Evolutionary conservation across 352 stramenopile genomes (phyloP).

Genomic region (Pythium rhizo-oryzae): DNA sequence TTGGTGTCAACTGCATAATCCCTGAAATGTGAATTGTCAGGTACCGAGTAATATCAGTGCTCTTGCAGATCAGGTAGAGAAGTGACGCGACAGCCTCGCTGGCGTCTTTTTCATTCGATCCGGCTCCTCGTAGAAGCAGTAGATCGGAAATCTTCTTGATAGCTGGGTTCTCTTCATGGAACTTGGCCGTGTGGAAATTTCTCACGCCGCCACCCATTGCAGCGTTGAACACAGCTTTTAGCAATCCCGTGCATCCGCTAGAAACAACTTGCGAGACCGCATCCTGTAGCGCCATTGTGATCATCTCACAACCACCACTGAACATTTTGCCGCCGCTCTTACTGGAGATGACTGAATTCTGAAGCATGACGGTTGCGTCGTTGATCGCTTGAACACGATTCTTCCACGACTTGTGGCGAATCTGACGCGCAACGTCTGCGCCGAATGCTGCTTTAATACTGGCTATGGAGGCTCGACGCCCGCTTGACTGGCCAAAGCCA

Average conservation of each 20-base stretch:
- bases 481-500: constrained; percentile 29
- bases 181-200: constrained; percentile 62
- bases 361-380: constrained; percentile 54
- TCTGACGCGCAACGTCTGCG: constrained; percentile 46
- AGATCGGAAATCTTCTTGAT: constrained; percentile 52
- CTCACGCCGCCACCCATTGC: constrained; percentile 46
- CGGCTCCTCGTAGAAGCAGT: constrained; percentile 53
- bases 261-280: constrained; percentile 71
- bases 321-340: constrained; percentile 61
- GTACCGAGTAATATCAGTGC: constrained; percentile 60
- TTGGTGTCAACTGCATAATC: constrained; percentile 41
- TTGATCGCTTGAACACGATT: constrained; percentile 51
- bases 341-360: constrained; percentile 36
- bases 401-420: constrained; percentile 67
- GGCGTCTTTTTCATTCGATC: constrained; percentile 79
- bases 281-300: constrained; percentile 56
- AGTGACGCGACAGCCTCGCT: constrained; percentile 75
- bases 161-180: constrained; percentile 51
- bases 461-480: constrained; percentile 22
- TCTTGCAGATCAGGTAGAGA: constrained; percentile 86
- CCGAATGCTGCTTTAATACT: constrained; percentile 54
- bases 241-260: constrained; percentile 53
- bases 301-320: constrained; percentile 64
- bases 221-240: constrained; percentile 64
- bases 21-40: constrained; percentile 57